Evolutionary conservation across 106 monocot genomes (phyloP).

Genomic region (Hemerocallis citrina): DNA sequence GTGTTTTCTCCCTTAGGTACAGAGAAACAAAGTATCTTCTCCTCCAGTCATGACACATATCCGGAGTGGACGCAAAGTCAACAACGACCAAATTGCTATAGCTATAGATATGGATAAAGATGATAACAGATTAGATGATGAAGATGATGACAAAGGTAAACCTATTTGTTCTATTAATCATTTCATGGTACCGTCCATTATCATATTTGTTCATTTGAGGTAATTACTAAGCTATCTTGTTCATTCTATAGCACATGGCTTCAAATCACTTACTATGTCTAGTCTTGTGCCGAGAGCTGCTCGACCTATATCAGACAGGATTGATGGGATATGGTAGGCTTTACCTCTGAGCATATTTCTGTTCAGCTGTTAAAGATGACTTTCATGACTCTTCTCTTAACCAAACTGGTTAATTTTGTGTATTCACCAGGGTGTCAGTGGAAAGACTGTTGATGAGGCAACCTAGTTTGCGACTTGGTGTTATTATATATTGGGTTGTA

Average conservation of each 20-base stretch:
- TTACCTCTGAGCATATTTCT: conserved; percentile 7
- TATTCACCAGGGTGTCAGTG: conserved; percentile 78
- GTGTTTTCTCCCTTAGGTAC: conserved; percentile 11
- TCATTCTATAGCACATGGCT: conserved; percentile 76
- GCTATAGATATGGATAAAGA: conserved; percentile 64
- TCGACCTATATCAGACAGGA: conserved; percentile 72
- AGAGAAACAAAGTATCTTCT: conserved; percentile 54
- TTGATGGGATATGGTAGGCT: conserved; percentile 89
- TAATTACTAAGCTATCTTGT: conserved; percentile 1
- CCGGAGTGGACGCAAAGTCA: conserved; percentile 72
- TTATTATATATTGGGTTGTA: conserved; percentile 79
- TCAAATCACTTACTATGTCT: conserved; percentile 91
- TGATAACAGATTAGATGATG: conserved; percentile 40
- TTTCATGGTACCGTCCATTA: too few species aligned
- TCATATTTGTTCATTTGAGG: background rate
- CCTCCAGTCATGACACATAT: conserved; percentile 33
- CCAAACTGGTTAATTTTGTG: conserved; percentile 8
- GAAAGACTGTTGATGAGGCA: conserved; percentile 95
- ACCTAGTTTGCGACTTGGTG: conserved; percentile 65
- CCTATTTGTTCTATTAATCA: too few species aligned
- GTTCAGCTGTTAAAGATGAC: background rate
- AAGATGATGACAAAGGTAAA: conserved; percentile 96
- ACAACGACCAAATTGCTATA: conserved; percentile 79
- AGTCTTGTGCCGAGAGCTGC: conserved; percentile 70
- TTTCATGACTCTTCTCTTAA: background rate